These are phyloP conservation scores for Ramalina peruviana DNA, from an alignment of 495 filamentous ascomycete genomes.

Conservation along the genomic window DNA sequence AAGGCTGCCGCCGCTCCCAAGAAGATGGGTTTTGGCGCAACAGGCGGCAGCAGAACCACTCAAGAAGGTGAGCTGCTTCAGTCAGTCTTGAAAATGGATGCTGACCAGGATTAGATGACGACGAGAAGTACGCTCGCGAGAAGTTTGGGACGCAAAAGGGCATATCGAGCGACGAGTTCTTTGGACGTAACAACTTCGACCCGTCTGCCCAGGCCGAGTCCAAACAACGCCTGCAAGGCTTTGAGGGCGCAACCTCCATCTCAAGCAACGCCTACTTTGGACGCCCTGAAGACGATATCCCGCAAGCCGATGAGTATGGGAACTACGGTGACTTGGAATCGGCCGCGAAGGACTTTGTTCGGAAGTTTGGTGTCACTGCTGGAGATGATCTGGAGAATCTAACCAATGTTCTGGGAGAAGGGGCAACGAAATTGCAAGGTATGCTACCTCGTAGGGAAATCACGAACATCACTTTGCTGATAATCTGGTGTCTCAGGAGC, in stretches of 20 bases:
- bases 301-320: constrained; percentile 40
- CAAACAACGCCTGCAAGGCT: constrained; percentile 71
- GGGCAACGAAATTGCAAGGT: constrained; percentile 70
- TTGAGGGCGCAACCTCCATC: constrained; percentile 84
- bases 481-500: constrained; percentile 32
- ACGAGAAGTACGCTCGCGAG: constrained; percentile 56
- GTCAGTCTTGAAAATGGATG: not conserved
- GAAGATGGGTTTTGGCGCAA: constrained; percentile 78
- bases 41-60: constrained; percentile 52
- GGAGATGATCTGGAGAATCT: constrained; percentile 91
- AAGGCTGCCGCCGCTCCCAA: constrained; percentile 54
- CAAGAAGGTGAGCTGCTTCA: constrained; percentile 46
- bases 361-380: constrained; percentile 87
- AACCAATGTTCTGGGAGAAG: constrained; percentile 67
- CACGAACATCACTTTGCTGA: constrained; percentile 2
- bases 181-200: constrained; percentile 79
- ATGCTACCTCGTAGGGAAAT: constrained; percentile 8
- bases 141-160: constrained; percentile 90
- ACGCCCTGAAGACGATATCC: constrained; percentile 58
- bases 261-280: constrained; percentile 96
- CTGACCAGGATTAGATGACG: constrained; percentile 50
- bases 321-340: constrained; percentile 73
- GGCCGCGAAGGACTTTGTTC: constrained; percentile 88
- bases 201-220: constrained; percentile 70
- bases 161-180: constrained; percentile 97